A percentile compares a stretch with the other conserved stretches of the same genome.
phyloP scores from a whole-genome alignment of 192 early-diverging fungal genomes.

The Umbelopsis vinacea region DNA sequence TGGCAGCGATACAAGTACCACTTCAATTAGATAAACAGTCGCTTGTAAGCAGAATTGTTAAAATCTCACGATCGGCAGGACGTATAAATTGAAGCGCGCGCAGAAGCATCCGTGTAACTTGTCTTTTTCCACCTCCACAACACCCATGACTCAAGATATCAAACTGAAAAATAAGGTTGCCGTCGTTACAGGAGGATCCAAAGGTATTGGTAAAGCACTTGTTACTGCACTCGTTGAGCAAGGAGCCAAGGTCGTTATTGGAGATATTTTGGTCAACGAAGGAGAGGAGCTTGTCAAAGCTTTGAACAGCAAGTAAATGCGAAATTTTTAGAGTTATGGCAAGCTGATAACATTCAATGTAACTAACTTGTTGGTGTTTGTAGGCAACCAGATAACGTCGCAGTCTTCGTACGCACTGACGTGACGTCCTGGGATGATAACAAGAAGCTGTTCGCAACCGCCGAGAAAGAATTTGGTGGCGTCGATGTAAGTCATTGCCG shows the following conservation, averaged over 20 bases:
- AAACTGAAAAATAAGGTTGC: conserved; percentile 24
- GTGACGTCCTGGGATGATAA: conserved; percentile 37
- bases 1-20: neutral
- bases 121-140: neutral
- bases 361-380: neutral
- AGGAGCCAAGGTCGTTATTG: conserved; percentile 52
- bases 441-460: conserved; percentile 29
- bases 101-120: neutral
- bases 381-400: conserved; percentile 27
- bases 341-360: neutral
- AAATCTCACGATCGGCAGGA: neutral
- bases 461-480: conserved; percentile 39
- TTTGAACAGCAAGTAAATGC: conserved; percentile 30
- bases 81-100: neutral
- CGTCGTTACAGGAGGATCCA: conserved; percentile 84
- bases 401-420: conserved; percentile 30
- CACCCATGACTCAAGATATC: neutral
- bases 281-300: conserved; percentile 15
- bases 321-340: too few species aligned
- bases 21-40: neutral
- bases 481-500: conserved; percentile 31
- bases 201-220: conserved; percentile 86
- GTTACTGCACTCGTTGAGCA: conserved; percentile 77
- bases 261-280: conserved; percentile 36
- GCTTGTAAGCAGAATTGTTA: neutral